A percentile compares a stretch with the other conserved stretches of the same genome.
phyloP scores from a whole-genome alignment of 768 basidiomycete genomes.

The Amanita jacksonii region DNA sequence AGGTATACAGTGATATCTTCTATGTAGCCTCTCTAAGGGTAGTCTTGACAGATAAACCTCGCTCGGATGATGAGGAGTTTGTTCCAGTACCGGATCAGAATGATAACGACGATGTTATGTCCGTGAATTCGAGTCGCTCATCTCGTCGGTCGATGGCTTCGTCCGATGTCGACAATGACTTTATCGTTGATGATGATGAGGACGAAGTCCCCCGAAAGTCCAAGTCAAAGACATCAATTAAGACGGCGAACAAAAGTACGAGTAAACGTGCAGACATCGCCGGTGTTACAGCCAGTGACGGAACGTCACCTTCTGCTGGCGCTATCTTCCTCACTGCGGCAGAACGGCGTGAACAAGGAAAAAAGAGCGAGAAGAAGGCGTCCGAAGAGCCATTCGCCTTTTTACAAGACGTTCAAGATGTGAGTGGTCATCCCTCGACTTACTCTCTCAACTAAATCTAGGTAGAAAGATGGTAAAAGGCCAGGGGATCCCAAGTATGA shows the following conservation, averaged over 20 bases:
- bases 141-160: constrained; percentile 28
- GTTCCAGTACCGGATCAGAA: constrained; percentile 55
- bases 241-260: constrained; percentile 26
- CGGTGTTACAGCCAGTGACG: constrained; percentile 12
- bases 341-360: constrained; percentile 62
- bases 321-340: constrained; percentile 71
- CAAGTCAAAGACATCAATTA: constrained; percentile 43
- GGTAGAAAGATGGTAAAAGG: constrained; percentile 68
- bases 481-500: constrained; percentile 87
- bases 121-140: constrained; percentile 40
- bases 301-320: constrained; percentile 20
- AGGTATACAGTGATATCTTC: too few species aligned
- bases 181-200: constrained; percentile 59
- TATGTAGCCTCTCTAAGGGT: too few species aligned
- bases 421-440: constrained; percentile 21
- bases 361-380: constrained; percentile 77
- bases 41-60: constrained; percentile 29
- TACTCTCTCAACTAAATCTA: constrained; percentile 6
- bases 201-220: constrained; percentile 43
- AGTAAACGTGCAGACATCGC: constrained; percentile 19
- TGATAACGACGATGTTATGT: constrained; percentile 43
- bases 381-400: constrained; percentile 72
- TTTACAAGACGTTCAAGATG: constrained; percentile 63
- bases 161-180: constrained; percentile 28
- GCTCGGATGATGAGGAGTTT: constrained; percentile 65